Base-by-base conservation (phyloP, 2,329 filamentous ascomycete genomes). In the Arthrobotrys sphaeroides region DNA sequence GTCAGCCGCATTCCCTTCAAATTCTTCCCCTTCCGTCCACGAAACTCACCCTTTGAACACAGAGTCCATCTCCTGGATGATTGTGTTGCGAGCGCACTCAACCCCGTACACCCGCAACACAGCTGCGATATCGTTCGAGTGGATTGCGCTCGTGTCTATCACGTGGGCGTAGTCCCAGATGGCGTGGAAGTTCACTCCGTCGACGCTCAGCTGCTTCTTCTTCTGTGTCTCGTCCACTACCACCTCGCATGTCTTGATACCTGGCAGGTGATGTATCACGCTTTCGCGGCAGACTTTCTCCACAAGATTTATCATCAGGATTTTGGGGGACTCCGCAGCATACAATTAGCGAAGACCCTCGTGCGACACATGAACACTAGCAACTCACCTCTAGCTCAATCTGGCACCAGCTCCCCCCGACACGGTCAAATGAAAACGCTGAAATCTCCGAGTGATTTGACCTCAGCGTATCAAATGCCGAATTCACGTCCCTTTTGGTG, bases 51-150 rank as follows among this genome's bases (percentile, higher is more conserved):
- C 90, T 57, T 87, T 86, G 86, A 99, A 99, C 77, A 99, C 94
- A 45, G 87, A 88, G 65, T 89, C 88, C 81, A 99, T 88, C 84
- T 99, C 95, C 70, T 88, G 87, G 47, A 97, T 91, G 80, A 99
- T 98, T 78, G 89, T 92, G 77, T 87, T 89, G 22, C 96, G 91
- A 49, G 92, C 93, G 0, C 95, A 95, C 84, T 99, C 95, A 3
- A 99, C 93, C 78, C 95, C 95, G 82, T 98, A 99, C 61, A 91
- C 87, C 22, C 87, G 85, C 12, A 98, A 88, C 82, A 98, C 91
- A 38, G 93, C 89, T 36, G 90, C 90, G 78, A 98, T 94, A 80
- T 96, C 94, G 84, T 99, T 99, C 78, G 94, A 97, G 83, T 91
- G 89, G 80, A 97, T 90, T 66, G 87, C 88, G 84, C 97, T 89